phyloP scores from a whole-genome alignment of 106 monocot genomes.

The Acorus gramineus region DNA sequence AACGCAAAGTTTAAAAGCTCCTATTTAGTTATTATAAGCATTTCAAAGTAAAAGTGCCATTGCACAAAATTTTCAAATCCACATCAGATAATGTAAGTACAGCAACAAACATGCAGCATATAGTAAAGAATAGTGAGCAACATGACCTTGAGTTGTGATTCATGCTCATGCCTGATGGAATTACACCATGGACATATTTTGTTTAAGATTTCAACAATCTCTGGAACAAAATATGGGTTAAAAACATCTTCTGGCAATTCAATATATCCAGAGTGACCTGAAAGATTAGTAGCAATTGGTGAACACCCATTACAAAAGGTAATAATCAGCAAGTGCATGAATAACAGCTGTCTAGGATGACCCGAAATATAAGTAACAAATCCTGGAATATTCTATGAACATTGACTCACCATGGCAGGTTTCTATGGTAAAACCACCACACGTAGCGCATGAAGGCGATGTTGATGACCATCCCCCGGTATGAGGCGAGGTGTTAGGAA shows the following conservation, averaged over 20 bases:
- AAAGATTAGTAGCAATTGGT: too few relatives aligned
- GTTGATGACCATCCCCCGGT: too few relatives aligned
- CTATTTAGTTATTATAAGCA: too few relatives aligned
- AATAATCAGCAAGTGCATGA: too few relatives aligned
- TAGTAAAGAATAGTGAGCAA: not conserved
- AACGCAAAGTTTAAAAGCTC: too few relatives aligned
- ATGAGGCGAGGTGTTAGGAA: conserved; percentile 46
- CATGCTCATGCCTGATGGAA: conserved; percentile 19
- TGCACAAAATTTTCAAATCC: too few relatives aligned
- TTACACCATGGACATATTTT: conserved; percentile 81
- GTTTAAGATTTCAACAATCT: conserved; percentile 71
- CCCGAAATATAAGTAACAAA: conserved; percentile 21
- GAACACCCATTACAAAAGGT: too few relatives aligned
- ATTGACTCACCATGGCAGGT: conserved; percentile 61
- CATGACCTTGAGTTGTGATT: conserved; percentile 19
- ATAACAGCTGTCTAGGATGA: conserved; percentile 35
- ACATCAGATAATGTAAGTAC: not conserved
- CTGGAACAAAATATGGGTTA: conserved; percentile 61
- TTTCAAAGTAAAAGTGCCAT: too few relatives aligned
- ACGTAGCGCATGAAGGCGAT: conserved; percentile 31
- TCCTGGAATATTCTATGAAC: not conserved
- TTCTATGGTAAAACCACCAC: conserved; percentile 38
- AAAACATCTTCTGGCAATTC: conserved; percentile 51
- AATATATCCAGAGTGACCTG: conserved; percentile 49
- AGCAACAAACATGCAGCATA: not conserved